These are phyloP conservation scores for Leishmania turanica DNA, from an alignment of 208 protist genomes.

Conservation along the genomic window DNA sequence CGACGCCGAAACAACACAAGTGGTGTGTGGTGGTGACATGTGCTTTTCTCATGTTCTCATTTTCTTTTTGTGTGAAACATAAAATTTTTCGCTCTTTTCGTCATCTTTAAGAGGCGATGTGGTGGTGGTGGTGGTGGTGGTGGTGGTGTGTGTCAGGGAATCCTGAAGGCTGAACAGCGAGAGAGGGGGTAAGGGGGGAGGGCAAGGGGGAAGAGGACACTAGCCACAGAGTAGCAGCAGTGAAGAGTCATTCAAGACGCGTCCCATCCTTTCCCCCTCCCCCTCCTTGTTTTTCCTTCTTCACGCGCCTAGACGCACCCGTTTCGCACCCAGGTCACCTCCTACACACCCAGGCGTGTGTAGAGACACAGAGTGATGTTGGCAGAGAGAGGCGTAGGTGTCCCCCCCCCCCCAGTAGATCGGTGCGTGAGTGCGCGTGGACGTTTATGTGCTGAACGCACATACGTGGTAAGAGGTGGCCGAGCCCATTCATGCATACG, in stretches of 20 bases:
- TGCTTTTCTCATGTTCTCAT: too few relatives aligned
- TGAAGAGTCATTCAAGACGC: neutral
- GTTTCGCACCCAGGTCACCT: neutral
- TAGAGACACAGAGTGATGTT: neutral
- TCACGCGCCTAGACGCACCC: neutral
- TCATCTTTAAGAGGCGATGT: too few relatives aligned
- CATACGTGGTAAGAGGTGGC: neutral
- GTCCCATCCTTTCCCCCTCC: neutral
- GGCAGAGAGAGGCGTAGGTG: neutral
- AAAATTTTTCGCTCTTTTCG: too few relatives aligned
- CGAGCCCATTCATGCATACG: neutral
- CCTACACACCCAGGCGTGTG: neutral
- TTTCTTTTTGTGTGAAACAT: too few relatives aligned
- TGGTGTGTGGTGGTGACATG: too few relatives aligned
- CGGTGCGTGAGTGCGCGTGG: neutral
- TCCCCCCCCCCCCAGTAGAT: neutral
- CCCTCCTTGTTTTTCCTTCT: neutral
- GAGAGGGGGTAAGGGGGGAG: neutral
- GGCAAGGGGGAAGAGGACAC: constrained; percentile 19
- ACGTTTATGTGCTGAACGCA: neutral
- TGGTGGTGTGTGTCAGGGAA: neutral
- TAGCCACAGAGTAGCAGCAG: constrained; percentile 11
- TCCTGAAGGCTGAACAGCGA: neutral
- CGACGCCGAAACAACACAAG: too few relatives aligned
- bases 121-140: neutral